A percentile compares a stretch with the other conserved stretches of the same genome.
Evolutionary conservation across 176 grass and related monocot genomes (phyloP).

Genomic region (Chrysopogon serrulatus): DNA sequence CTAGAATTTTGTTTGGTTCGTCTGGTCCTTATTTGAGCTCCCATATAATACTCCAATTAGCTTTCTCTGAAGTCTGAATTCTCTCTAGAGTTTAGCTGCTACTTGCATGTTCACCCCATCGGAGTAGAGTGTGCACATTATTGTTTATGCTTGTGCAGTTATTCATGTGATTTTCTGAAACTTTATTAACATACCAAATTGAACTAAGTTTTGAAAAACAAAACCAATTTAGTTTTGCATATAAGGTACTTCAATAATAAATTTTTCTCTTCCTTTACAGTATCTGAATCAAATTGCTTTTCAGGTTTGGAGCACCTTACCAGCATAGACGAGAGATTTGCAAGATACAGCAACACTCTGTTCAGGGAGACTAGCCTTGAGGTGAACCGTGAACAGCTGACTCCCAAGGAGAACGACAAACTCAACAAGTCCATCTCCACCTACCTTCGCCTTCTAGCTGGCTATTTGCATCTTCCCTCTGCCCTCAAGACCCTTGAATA

Average conservation of each 20-base stretch:
- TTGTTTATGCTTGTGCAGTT: neutral
- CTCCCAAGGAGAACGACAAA: slow-evolving; percentile 67
- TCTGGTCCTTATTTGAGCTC: neutral
- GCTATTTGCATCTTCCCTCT: slow-evolving; percentile 62
- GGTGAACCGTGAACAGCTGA: slow-evolving; percentile 67
- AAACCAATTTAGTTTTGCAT: neutral
- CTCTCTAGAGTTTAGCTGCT: neutral
- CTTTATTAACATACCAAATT: neutral
- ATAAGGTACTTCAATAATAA: neutral
- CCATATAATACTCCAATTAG: neutral
- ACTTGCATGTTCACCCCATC: neutral
- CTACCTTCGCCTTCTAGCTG: slow-evolving; percentile 76
- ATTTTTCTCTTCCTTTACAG: neutral
- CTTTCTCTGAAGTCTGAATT: too few relatives aligned
- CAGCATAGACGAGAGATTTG: slow-evolving; percentile 54
- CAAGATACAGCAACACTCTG: slow-evolving; percentile 51
- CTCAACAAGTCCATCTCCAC: slow-evolving; percentile 75
- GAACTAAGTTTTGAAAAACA: neutral
- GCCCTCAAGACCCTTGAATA: slow-evolving; percentile 87
- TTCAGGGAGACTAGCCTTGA: slow-evolving; percentile 89
- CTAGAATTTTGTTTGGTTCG: neutral
- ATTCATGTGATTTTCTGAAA: neutral
- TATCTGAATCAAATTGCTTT: slow-evolving; percentile 6
- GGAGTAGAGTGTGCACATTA: neutral
- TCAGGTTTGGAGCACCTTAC: slow-evolving; percentile 76